Conservation (phyloP, 2,329 filamentous ascomycete species). For the Alternaria sp. region DNA sequence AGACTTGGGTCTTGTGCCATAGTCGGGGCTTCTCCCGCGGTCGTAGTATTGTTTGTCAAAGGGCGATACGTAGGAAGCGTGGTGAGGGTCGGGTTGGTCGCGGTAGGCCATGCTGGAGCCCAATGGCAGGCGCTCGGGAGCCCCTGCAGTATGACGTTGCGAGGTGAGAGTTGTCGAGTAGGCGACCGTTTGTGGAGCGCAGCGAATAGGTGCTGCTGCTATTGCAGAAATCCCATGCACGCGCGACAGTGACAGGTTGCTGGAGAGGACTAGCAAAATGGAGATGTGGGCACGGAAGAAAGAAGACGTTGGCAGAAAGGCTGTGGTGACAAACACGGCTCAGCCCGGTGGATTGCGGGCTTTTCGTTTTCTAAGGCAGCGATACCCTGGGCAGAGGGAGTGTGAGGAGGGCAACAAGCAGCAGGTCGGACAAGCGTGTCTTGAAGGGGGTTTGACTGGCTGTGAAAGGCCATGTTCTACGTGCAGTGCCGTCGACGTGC, state of each 20-base stretch:
- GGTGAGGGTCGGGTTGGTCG: constrained; percentile 24
- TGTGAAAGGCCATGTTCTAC: constrained; percentile 3
- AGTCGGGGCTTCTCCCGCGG: constrained; percentile 36
- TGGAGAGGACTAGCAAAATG: constrained; percentile 8
- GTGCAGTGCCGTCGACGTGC: constrained; percentile 8
- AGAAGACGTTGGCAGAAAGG: constrained; percentile 5
- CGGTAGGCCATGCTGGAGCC: constrained; percentile 26
- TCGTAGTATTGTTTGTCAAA: constrained; percentile 33
- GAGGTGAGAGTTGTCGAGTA: constrained; percentile 10
- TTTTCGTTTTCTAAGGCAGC: constrained; percentile 22
- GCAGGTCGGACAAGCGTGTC: constrained; percentile 6
- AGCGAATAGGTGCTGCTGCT: constrained; percentile 27
- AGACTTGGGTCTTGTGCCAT: constrained; percentile 23
- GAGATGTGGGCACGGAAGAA: constrained; percentile 7
- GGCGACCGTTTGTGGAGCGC: constrained; percentile 21
- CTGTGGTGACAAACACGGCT: constrained; percentile 19
- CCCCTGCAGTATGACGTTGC: constrained; percentile 26
- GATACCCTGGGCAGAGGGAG: constrained; percentile 9
- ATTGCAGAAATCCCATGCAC: constrained; percentile 30
- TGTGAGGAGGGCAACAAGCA: constrained; percentile 8
- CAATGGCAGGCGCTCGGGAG: constrained; percentile 14
- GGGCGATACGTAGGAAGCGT: constrained; percentile 18
- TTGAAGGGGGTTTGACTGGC: constrained; percentile 18
- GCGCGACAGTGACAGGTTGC: constrained; percentile 13
- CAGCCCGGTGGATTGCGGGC: constrained; percentile 23